Percentiles rank a stretch among this genome's conserved stretches.
phyloP scores from a whole-genome alignment of 106 monocot species.

The Vanilla planifolia region DNA sequence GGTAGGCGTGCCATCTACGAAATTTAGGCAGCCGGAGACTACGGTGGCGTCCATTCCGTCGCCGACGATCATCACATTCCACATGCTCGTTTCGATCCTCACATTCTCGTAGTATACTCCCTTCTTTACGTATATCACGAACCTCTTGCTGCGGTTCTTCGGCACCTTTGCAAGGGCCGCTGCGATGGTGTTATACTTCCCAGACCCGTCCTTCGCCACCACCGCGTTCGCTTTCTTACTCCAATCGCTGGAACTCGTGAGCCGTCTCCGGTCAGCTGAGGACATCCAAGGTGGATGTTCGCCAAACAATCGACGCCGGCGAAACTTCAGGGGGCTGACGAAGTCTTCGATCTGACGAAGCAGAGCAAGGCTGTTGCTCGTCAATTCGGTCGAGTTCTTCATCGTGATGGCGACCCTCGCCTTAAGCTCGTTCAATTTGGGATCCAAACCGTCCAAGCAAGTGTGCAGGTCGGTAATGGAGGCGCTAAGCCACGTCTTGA shows the following conservation, averaged over 20 bases:
- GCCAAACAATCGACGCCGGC: neutral
- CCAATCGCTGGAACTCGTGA: slow-evolving; percentile 3
- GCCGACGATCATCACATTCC: slow-evolving; percentile 42
- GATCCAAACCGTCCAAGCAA: slow-evolving; percentile 45
- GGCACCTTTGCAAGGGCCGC: slow-evolving; percentile 13
- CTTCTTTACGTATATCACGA: slow-evolving; percentile 17
- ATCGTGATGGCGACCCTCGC: slow-evolving; percentile 24
- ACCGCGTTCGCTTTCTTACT: slow-evolving; percentile 16
- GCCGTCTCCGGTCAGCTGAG: slow-evolving; percentile 4
- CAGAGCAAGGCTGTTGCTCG: slow-evolving; percentile 41
- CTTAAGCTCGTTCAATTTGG: slow-evolving; percentile 9
- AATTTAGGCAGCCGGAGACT: slow-evolving; percentile 20
- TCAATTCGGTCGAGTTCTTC: slow-evolving; percentile 26
- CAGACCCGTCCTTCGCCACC: slow-evolving; percentile 32
- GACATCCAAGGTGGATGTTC: slow-evolving; percentile 11
- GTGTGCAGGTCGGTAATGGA: slow-evolving; percentile 47
- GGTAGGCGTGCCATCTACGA: slow-evolving; percentile 29
- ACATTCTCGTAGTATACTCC: slow-evolving; percentile 32
- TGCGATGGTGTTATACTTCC: slow-evolving; percentile 8
- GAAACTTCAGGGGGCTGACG: neutral
- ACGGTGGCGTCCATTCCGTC: slow-evolving; percentile 24
- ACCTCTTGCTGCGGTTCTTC: slow-evolving; percentile 11
- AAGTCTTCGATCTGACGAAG: slow-evolving; percentile 3
- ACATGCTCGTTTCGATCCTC: slow-evolving; percentile 24
- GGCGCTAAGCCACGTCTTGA: slow-evolving; percentile 41